Base-by-base conservation (phyloP, 1,284 basidiomycete species). In the Marasmius fiardii region DNA sequence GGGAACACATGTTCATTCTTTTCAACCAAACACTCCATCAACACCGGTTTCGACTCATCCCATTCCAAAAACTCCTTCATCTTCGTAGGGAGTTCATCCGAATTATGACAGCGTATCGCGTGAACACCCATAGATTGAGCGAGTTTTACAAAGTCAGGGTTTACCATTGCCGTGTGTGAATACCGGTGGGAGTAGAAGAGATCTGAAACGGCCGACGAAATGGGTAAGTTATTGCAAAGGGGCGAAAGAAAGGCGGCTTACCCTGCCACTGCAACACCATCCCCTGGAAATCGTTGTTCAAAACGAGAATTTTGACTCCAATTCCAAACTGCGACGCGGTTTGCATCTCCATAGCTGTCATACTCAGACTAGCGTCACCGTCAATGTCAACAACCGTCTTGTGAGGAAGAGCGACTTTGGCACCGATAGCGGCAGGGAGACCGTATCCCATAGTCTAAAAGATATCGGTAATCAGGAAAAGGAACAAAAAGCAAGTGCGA, bases 201-300 rank as follows among this genome's bases (percentile, higher is more conserved):
- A 71, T 98, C 94, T 88, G 62, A 39, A 4, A 28, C 34, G 43
- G 20, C 58, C 48, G 51, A 59, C 44, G 48, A 34, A 33, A 23
- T n/a, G 24, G 44, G 57, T 23, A 53, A 61, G 20, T 35, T 41
- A 11, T 10, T 41, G 52, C 26, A 31, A 43, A 28, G 52, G 33
- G 10, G 20, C 51, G 43, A 18, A 33, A 37, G 45, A 51, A n/a
- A 34, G 31, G 23, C 10, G 68, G 77, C n/a, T 53, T 65, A 89
- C 89, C 91, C 81, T 98, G 96, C 96, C 96, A 98, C 77, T 99
- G 96, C 52, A 94, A 77, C 18, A 98, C 96, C 96, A 99, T 98
- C 55, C 96, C 96, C 72, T 96, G 93, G 82, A 94, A 95, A 71
- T 94, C 92, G 74, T 96, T 96, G 79, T 95, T 95, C 65, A 95